Base-by-base conservation (phyloP, 306 rosid genomes). In the Purshia tridentata region DNA sequence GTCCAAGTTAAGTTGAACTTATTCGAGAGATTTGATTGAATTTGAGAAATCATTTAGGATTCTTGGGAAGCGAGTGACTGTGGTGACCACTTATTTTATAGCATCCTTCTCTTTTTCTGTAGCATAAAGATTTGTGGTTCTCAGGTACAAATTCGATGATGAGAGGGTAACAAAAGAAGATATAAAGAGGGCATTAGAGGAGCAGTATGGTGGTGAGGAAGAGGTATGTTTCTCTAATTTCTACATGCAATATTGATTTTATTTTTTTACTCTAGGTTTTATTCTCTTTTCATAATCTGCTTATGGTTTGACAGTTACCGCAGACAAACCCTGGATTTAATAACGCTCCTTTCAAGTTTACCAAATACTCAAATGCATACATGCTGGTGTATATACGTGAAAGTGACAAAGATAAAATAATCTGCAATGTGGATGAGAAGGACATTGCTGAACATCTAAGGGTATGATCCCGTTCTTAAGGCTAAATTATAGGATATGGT, bases 371-470 rank as follows among this genome's bases (percentile, higher is more conserved):
- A 75, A 95, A 95, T 75, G 99, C 99, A 35, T 95, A 95, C 72
- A 95, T 95, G 99, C 96, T 95, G 77, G 99, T 95, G 73, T 95
- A 95, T 70, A 92, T 95, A 42, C 99, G 99, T 54, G 99, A 95
- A 76, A 85, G 91, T 83, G 99, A 95, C 91, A 95, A 78, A 86
- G 99, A 95, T 63, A 91, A 95, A 84, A 87, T 95, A 81, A 90
- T 95, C 75, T 95, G 99, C 82, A 88, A 91, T 67, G 99, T 91
- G 73, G 99, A 92, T 76, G 99, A 95, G 89, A 92, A 90, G 84
- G 99, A 95, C 82, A 91, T 95, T 57, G 98, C 99, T 19, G 99
- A 95, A 70, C 99, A 95, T 84, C 89, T 95, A 61, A 87, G 99
- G 90, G 99, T 94, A 80, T 81, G 90, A 70, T 54, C 18, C n/a